Base-by-base conservation (phyloP, 225 moss, liverwort and hornwort genomes). In the Lunularia cruciata region DNA sequence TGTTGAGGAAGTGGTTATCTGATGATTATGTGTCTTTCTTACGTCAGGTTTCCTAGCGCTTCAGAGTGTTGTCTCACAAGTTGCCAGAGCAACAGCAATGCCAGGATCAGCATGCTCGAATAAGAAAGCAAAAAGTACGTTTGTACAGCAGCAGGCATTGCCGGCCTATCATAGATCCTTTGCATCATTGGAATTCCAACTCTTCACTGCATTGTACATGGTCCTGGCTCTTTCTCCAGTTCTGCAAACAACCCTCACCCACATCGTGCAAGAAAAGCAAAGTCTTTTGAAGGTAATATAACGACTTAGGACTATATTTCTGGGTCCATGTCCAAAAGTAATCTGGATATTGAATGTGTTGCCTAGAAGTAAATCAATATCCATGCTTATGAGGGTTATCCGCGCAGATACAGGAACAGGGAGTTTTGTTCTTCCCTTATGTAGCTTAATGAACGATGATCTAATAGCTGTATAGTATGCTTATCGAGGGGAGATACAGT, bases 141-240 rank as follows among this genome's bases (percentile, higher is more conserved):
- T 85, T 75, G 90, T 82, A 38, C 82, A 85, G 65, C 90, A 90
- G 39, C 92, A 92, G 66, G 88, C 92, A 63, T 71, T 92, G 73
- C 81, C 81, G 28, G 86, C 86, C 35, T 85, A 90, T 67, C 85
- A 78, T 65, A 86, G 80, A 75, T 84, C 92, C 19, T 92, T 90
- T 85, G 92, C 86, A 67, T 85, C 90, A 54, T 73, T 86, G 52
- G 76, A 88, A 38, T 90, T 90, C 64, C 92, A 90, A 74, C 85
- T 92, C 57, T 92, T 92, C 69, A 86, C 88, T 42, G 92, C 92
- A 18, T 82, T 92, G 79, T 90, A 92, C 67, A 79, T 92, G 88
- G 92, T 92, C 72, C 83, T 86, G 81, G 92, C 92, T 72, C 86
- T 92, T 47, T 86, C 88, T 77, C 92, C 92, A 53, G 86, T 88